A percentile compares a stretch with the other conserved stretches of the same genome.
phyloP scores from a whole-genome alignment of 345 rosid species.

The Iberis pinnata region DNA sequence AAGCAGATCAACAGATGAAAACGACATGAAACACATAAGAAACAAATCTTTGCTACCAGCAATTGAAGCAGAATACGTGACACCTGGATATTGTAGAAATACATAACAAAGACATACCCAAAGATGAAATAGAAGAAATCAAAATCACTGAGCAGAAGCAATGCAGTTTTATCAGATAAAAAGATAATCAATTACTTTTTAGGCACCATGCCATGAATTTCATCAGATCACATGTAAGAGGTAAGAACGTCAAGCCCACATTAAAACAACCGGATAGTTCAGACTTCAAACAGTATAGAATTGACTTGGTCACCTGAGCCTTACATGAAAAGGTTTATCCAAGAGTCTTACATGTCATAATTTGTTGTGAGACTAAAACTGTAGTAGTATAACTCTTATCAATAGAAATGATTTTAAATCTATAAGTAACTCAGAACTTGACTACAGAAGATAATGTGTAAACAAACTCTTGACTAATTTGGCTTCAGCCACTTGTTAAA shows the following conservation, averaged over 20 bases:
- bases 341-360: background rate
- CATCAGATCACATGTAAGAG: background rate
- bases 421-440: conserved; percentile 1
- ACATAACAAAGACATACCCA: conserved; percentile 8
- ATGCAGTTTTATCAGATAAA: conserved; percentile 2
- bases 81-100: conserved; percentile 7
- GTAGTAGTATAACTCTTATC: no score
- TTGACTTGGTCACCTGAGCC: background rate
- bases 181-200: conserved; percentile 3
- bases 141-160: conserved; percentile 14
- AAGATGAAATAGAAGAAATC: conserved; percentile 4
- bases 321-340: background rate
- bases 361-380: no score
- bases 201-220: background rate
- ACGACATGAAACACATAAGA: conserved; percentile 11
- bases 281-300: conserved; percentile 5
- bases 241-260: no score
- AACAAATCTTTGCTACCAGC: conserved; percentile 14
- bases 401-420: background rate
- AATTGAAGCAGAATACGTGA: conserved; percentile 6
- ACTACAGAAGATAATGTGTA: background rate
- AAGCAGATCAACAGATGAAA: conserved; percentile 25
- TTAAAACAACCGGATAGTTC: no score
- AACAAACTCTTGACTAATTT: background rate
- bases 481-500: background rate